Conservation (phyloP, 345 rosid species). For the Microcos paniculata region DNA sequence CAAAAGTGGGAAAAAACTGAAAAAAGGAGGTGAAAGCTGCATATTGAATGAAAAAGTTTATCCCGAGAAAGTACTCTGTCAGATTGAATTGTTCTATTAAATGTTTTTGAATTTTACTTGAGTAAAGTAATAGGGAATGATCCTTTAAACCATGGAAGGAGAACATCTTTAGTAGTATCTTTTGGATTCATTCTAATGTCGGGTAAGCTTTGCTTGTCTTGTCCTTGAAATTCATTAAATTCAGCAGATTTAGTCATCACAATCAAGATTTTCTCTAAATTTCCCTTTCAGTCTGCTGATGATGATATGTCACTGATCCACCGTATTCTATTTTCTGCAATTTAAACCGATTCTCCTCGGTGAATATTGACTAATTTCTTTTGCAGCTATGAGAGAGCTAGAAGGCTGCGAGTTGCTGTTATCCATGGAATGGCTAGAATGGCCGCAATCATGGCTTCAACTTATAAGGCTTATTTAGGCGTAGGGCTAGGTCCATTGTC, state of each 20-base stretch:
- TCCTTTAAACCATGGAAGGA: background rate
- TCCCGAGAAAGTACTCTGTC: background rate
- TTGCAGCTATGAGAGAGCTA: constrained; percentile 68
- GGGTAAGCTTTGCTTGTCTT: background rate
- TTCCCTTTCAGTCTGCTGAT: background rate
- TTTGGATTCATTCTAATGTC: background rate
- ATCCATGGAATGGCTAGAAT: constrained; percentile 91
- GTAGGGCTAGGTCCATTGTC: constrained; percentile 95
- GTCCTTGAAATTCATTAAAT: background rate
- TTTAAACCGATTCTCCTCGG: background rate
- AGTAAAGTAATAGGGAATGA: background rate
- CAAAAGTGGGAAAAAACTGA: background rate
- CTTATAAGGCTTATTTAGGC: constrained; percentile 92
- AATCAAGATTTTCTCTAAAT: background rate
- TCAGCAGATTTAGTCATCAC: background rate
- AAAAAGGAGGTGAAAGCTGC: background rate
- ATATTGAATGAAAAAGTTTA: background rate
- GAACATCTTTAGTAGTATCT: background rate
- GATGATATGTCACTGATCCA: background rate
- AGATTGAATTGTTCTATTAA: background rate
- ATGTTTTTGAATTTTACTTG: background rate
- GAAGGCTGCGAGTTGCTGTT: constrained; percentile 76
- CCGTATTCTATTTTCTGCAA: background rate
- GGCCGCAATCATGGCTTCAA: constrained; percentile 96
- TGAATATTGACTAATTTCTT: constrained; percentile 13